Conservation (phyloP, 345 rosid species). For the Brassica nigra region DNA sequence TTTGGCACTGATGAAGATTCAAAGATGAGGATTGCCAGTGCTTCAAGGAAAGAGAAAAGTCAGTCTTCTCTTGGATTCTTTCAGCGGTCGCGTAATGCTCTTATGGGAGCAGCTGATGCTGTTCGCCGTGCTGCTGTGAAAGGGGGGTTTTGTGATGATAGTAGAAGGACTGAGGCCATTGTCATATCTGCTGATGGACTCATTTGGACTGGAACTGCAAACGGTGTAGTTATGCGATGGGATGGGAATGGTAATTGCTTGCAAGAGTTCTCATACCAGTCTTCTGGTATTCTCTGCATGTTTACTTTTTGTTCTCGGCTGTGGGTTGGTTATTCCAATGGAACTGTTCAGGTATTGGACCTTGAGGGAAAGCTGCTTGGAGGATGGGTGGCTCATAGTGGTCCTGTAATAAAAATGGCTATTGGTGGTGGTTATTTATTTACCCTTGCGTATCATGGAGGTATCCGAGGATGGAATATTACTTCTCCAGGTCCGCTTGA, state of each 20-base stretch:
- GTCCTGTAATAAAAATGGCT: conserved; percentile 67
- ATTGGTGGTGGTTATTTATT: conserved; percentile 65
- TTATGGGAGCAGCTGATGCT: conserved; percentile 97
- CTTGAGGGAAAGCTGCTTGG: conserved; percentile 71
- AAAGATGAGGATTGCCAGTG: conserved; percentile 51
- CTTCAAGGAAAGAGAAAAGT: conserved; percentile 70
- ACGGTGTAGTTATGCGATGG: conserved; percentile 80
- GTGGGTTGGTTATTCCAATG: conserved; percentile 72
- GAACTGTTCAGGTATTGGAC: conserved; percentile 64
- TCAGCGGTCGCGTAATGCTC: conserved; percentile 90
- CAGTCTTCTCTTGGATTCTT: conserved; percentile 75
- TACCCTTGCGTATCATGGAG: conserved; percentile 79
- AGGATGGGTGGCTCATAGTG: conserved; percentile 76
- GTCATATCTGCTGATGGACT: conserved; percentile 62
- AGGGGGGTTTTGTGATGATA: conserved; percentile 84
- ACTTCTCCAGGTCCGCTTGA: conserved; percentile 77
- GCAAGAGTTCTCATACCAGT: conserved; percentile 60
- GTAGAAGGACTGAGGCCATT: conserved; percentile 75
- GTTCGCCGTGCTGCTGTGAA: conserved; percentile 88
- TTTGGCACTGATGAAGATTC: conserved; percentile 64
- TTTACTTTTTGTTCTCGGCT: conserved; percentile 60
- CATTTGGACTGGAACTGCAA: conserved; percentile 85
- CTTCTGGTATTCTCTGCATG: conserved; percentile 63
- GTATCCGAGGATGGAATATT: conserved; percentile 82
- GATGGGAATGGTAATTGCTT: conserved; percentile 82